These are phyloP conservation scores for Blastobotrys malaysiensis DNA, from an alignment of 1,139 yeast species.

Conservation along the genomic window DNA sequence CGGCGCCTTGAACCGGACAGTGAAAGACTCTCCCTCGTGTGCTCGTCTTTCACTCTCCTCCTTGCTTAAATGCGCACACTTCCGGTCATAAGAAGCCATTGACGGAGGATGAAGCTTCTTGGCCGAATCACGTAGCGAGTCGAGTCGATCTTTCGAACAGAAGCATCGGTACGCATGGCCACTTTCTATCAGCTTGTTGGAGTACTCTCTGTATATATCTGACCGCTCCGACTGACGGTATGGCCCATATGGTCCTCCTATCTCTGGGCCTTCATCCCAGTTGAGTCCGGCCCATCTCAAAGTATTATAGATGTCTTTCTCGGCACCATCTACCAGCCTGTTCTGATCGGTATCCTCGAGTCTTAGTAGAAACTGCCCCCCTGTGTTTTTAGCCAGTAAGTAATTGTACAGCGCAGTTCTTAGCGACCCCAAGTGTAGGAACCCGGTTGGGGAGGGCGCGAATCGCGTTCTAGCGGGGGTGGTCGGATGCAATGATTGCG, in stretches of 20 bases:
- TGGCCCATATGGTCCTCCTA: constrained; percentile 68
- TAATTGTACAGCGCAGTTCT: constrained; percentile 91
- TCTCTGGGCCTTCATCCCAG: constrained; percentile 76
- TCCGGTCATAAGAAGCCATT: constrained; percentile 84
- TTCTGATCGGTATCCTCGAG: constrained; percentile 88
- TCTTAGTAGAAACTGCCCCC: constrained; percentile 75
- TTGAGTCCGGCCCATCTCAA: constrained; percentile 70
- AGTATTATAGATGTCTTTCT: constrained; percentile 67
- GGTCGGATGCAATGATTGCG: constrained; percentile 36
- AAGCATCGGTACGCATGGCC: constrained; percentile 84
- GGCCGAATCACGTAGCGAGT: constrained; percentile 64
- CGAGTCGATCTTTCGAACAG: constrained; percentile 77
- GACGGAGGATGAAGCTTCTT: constrained; percentile 76
- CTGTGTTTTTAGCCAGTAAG: constrained; percentile 69
- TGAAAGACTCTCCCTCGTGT: constrained; percentile 32
- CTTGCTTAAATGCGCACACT: constrained; percentile 48
- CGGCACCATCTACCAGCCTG: constrained; percentile 76
- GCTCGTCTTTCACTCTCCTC: constrained; percentile 40
- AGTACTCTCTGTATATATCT: constrained; percentile 55
- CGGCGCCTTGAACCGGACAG: constrained; percentile 53
- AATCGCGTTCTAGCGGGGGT: constrained; percentile 80
- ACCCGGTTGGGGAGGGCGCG: constrained; percentile 98
- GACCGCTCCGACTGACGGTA: constrained; percentile 80
- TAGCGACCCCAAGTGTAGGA: constrained; percentile 82
- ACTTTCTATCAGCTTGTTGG: constrained; percentile 47